Percentiles rank a stretch among this genome's conserved stretches.
These are phyloP conservation scores for Cytospora piceicola DNA, from an alignment of 2,329 filamentous ascomycete genomes.

Conservation along the genomic window DNA sequence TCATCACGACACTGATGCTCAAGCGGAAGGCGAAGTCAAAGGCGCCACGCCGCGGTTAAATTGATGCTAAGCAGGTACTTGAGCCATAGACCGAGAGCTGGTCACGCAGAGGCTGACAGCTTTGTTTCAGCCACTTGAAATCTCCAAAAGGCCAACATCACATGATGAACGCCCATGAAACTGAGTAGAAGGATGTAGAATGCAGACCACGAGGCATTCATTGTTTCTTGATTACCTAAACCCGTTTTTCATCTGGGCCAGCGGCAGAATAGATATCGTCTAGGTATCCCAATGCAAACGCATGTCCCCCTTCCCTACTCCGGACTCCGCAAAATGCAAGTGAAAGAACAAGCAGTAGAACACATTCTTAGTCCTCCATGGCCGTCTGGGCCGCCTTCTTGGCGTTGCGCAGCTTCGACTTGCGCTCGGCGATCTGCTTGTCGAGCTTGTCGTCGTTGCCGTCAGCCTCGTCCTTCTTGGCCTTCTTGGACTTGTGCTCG, in stretches of 20 bases:
- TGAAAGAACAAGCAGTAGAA: conserved; percentile 21
- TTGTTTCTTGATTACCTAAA: neutral
- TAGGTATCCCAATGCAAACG: conserved; percentile 6
- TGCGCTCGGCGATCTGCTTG: conserved; percentile 63
- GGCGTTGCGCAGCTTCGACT: conserved; percentile 61
- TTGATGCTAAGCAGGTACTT: neutral
- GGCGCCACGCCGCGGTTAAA: neutral
- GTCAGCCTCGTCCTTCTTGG: conserved; percentile 40
- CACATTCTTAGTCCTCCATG: conserved; percentile 45
- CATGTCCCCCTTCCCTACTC: conserved; percentile 17
- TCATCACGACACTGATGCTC: neutral
- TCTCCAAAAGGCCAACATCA: neutral
- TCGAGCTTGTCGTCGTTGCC: conserved; percentile 58
- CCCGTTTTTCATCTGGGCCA: neutral
- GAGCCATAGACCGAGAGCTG: neutral
- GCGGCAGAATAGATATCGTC: conserved; percentile 3
- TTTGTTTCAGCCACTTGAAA: neutral
- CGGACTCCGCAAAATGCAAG: conserved; percentile 30
- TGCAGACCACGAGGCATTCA: conserved; percentile 1
- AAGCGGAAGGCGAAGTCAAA: neutral
- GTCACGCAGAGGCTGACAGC: neutral
- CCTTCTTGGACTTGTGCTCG: conserved; percentile 36
- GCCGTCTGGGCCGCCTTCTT: conserved; percentile 61
- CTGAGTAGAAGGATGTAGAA: neutral
- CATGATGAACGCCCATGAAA: neutral